These are phyloP conservation scores for Casuarina glauca DNA, from an alignment of 306 rosid species.

Conservation along the genomic window DNA sequence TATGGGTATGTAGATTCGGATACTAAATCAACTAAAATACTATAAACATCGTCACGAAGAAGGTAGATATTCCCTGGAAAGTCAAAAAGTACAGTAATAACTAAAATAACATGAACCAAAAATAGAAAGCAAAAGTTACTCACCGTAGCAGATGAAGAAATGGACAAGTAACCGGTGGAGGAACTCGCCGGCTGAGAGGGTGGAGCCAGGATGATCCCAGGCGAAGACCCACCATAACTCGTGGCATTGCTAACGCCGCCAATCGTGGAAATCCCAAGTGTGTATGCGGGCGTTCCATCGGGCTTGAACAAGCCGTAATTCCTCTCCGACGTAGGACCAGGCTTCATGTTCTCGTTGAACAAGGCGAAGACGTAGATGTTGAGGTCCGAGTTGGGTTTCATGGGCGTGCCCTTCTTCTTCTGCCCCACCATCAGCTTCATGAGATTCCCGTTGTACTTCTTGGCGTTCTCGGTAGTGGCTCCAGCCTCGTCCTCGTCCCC, in stretches of 20 bases:
- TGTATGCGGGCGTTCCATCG: conserved; percentile 70
- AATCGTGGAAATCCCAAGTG: conserved; percentile 44
- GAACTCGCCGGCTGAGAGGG: conserved; percentile 40
- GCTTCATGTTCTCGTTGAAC: conserved; percentile 95
- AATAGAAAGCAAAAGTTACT: conserved; percentile 13
- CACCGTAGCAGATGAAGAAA: conserved; percentile 63
- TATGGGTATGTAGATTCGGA: too few species aligned
- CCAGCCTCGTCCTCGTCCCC: conserved; percentile 90
- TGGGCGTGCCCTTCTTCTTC: conserved; percentile 72
- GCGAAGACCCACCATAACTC: not conserved
- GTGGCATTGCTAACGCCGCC: conserved; percentile 20
- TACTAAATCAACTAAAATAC: too few species aligned
- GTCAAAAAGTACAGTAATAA: too few species aligned
- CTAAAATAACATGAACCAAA: not conserved
- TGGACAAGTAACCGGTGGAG: conserved; percentile 73
- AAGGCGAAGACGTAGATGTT: conserved; percentile 89
- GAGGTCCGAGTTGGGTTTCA: conserved; percentile 67
- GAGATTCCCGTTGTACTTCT: conserved; percentile 81
- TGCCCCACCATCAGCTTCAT: conserved; percentile 45
- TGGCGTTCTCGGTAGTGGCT: conserved; percentile 77
- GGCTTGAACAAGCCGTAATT: conserved; percentile 94
- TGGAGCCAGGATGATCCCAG: conserved; percentile 24
- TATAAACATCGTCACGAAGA: too few species aligned
- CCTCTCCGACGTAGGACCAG: conserved; percentile 91
- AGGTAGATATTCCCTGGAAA: too few species aligned